Evolutionary conservation across 176 grass and related monocot genomes (phyloP), one percentile per base, ranked within the genome.

Genomic region (Avena insularis): DNA sequence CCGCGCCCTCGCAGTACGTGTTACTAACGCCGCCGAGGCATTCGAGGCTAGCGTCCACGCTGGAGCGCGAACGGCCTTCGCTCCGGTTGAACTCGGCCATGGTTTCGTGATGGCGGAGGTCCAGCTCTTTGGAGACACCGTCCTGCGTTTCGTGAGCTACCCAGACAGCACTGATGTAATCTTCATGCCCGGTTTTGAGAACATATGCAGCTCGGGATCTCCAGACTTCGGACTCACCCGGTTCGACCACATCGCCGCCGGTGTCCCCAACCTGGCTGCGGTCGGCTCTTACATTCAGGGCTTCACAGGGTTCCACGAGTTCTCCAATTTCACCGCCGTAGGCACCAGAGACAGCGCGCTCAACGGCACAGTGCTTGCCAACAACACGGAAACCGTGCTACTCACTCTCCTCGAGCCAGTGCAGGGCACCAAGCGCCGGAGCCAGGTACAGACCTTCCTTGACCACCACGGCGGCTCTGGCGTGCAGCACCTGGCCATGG

Each of bases 271-370:
- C 60, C 83, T 98, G n/a, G 82, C 48, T 9, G 76, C 88, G 1
- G 88, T 69, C 0, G 79, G 88, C 13, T 50, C 77, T 1, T 94
- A 95, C 87, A 53, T 95, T 20, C 73, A 91, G 6, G 73, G 85
- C 0, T 93, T 98, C 90, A 95, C 88, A 2, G 96, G 96, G 25
- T 98, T 98, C 87, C 96, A 98, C 87, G 93, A 94, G 67, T 98
- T 95, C 72, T 92, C 93, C 4, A 88, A 95, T 82, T 95, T 98
- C 83, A 93, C 93, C 29, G 61, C 84, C 3, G 84, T 98, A 1
- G 93, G 91, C 61, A 98, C 93, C 38, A 84, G 82, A 4, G 96
- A 98, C 88, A 98, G 96, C 77, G 91, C 91, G 48, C 90, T 98
- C 48, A 98, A 98, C 81, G 93, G 91, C 14, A 4, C 89, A 27